Conservation (phyloP, 2,329 filamentous ascomycete genomes). For the Trichoderma sp. region DNA sequence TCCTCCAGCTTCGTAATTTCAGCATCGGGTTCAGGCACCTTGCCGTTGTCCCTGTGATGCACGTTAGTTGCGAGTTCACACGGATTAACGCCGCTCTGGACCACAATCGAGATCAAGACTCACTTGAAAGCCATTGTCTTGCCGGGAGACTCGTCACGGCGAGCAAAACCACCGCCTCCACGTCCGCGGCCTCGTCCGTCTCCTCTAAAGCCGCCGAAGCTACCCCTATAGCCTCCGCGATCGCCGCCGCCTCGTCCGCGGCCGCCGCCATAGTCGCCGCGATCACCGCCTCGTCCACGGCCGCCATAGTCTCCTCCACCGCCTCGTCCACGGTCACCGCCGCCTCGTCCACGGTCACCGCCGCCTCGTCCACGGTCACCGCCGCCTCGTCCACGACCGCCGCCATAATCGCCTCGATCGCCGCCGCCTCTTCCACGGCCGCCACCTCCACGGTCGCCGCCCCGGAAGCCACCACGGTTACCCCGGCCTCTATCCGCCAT, state of each 20-base stretch:
- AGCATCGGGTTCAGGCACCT: constrained; percentile 31
- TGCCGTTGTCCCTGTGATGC: constrained; percentile 31
- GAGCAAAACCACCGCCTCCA: constrained; percentile 26
- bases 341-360: constrained; percentile 27
- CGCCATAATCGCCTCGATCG: constrained; percentile 28
- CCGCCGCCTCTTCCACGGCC: constrained; percentile 16
- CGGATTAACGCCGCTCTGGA: neutral
- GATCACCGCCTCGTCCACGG: constrained; percentile 18
- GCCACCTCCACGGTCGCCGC: constrained; percentile 26
- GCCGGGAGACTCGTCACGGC: constrained; percentile 31
- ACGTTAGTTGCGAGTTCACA: constrained; percentile 4
- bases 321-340: constrained; percentile 21
- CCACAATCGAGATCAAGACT: neutral
- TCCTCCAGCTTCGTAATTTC: constrained; percentile 44
- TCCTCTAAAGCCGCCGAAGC: constrained; percentile 29
- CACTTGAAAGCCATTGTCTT: constrained; percentile 30
- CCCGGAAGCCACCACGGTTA: constrained; percentile 26
- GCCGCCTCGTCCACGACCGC: constrained; percentile 25
- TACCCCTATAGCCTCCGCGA: constrained; percentile 26
- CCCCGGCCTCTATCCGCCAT: constrained; percentile 29
- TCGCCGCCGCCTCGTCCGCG: constrained; percentile 28
- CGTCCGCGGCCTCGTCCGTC: constrained; percentile 29
- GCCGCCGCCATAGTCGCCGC: constrained; percentile 27
- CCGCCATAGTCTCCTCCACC: constrained; percentile 24
- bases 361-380: constrained; percentile 28